phyloP scores from a whole-genome alignment of 2,329 filamentous ascomycete genomes.

The Chaetomium strumarium region DNA sequence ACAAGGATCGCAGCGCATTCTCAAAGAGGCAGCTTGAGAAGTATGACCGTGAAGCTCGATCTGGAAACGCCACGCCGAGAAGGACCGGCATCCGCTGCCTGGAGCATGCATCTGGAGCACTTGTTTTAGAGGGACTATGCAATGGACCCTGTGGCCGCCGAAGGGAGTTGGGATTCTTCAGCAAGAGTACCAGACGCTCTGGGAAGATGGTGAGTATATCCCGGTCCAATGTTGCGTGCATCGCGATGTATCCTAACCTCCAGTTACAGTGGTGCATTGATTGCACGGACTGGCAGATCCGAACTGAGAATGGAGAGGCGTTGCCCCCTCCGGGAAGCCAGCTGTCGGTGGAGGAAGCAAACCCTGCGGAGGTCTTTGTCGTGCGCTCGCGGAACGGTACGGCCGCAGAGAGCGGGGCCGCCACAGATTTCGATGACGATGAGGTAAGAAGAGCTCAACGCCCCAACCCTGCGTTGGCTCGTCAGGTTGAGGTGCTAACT shows the following conservation, averaged over 20 bases:
- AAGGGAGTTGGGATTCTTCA: slow-evolving; percentile 29
- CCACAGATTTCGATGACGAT: neutral
- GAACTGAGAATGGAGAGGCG: slow-evolving; percentile 23
- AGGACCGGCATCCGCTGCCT: slow-evolving; percentile 28
- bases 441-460: slow-evolving; percentile 4
- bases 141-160: slow-evolving; percentile 30
- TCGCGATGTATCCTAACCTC: slow-evolving; percentile 28
- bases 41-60: slow-evolving; percentile 19
- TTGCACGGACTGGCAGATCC: slow-evolving; percentile 31
- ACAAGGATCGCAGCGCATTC: slow-evolving; percentile 26
- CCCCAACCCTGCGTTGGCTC: neutral
- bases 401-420: too few relatives aligned
- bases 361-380: neutral
- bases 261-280: slow-evolving; percentile 28
- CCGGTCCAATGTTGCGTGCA: neutral
- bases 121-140: slow-evolving; percentile 21
- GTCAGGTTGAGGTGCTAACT: neutral
- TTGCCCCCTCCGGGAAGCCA: slow-evolving; percentile 20
- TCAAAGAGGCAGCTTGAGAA: slow-evolving; percentile 29
- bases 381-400: neutral
- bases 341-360: slow-evolving; percentile 10
- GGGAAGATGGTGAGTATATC: slow-evolving; percentile 26
- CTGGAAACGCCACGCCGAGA: slow-evolving; percentile 15
- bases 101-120: slow-evolving; percentile 18
- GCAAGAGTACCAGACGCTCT: slow-evolving; percentile 29